Evolutionary conservation across 2,329 filamentous ascomycete genomes (phyloP).

Genomic region (Westerdykella sp.): DNA sequence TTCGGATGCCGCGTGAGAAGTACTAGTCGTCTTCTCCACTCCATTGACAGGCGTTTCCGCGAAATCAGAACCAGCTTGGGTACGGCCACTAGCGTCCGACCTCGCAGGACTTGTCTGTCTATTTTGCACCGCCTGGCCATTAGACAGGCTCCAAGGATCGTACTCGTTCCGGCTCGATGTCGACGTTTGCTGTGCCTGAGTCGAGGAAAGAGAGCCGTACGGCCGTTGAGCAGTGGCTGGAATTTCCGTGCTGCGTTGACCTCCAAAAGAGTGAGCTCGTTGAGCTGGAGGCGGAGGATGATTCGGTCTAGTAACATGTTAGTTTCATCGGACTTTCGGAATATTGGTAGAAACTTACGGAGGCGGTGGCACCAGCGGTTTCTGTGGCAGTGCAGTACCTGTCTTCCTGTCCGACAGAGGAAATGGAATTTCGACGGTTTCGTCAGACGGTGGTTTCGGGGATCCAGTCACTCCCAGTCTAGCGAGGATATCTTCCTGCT

Average conservation of each 20-base stretch:
- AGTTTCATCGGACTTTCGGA: not conserved
- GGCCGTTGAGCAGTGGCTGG: too few species aligned
- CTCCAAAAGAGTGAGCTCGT: too few species aligned
- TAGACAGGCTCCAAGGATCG: slow-evolving; percentile 20
- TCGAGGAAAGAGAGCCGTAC: slow-evolving; percentile 7
- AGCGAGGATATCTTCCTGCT: slow-evolving; percentile 35
- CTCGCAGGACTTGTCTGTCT: slow-evolving; percentile 22
- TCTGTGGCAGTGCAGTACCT: slow-evolving; percentile 12
- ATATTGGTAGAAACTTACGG: slow-evolving; percentile 10
- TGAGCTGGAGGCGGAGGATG: slow-evolving; percentile 14
- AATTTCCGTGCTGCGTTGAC: too few species aligned
- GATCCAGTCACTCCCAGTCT: slow-evolving; percentile 33
- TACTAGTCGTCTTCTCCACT: slow-evolving; percentile 3
- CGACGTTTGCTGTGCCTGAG: slow-evolving; percentile 1
- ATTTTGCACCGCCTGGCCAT: slow-evolving; percentile 11
- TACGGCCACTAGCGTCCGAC: slow-evolving; percentile 32
- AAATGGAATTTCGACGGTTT: slow-evolving; percentile 11
- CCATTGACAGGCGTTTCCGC: slow-evolving; percentile 16
- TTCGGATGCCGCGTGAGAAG: not conserved
- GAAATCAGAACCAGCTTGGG: slow-evolving; percentile 32
- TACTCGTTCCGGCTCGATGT: slow-evolving; percentile 3
- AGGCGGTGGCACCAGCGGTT: slow-evolving; percentile 10
- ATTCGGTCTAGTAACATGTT: slow-evolving; percentile 4
- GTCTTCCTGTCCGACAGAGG: slow-evolving; percentile 8
- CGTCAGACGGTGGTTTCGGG: slow-evolving; percentile 29